Evolutionary conservation across 257 asterid genomes (phyloP).

Genomic region (Apocynum venetum): DNA sequence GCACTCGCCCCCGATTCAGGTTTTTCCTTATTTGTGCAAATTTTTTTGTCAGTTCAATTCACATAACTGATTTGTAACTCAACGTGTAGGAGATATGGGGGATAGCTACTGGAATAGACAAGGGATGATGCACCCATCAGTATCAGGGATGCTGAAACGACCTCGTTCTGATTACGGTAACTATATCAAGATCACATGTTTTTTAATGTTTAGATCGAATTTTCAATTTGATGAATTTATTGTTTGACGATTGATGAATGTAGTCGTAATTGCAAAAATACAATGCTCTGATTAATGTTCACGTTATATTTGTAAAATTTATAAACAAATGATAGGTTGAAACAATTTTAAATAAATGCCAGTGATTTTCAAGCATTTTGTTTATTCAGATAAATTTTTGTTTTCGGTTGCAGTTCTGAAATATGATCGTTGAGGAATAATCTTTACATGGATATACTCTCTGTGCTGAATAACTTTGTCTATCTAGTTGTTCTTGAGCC

Average conservation of each 20-base stretch:
- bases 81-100: constrained; percentile 30
- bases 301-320: neutral
- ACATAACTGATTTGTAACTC: neutral
- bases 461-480: neutral
- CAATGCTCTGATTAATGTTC: neutral
- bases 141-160: constrained; percentile 37
- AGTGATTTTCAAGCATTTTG: neutral
- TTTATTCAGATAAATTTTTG: neutral
- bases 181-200: neutral
- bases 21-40: neutral
- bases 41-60: neutral
- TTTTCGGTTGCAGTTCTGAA: neutral
- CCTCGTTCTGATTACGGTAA: constrained; percentile 45
- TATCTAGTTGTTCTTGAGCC: neutral
- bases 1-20: constrained; percentile 7
- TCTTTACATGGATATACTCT: neutral
- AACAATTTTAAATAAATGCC: neutral
- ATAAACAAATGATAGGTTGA: neutral
- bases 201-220: neutral
- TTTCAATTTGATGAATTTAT: neutral
- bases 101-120: constrained; percentile 46
- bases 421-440: neutral
- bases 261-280: neutral
- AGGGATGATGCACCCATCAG: constrained; percentile 22
- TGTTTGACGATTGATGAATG: neutral